A percentile compares a stretch with the other conserved stretches of the same genome.
Evolutionary conservation across 2,329 filamentous ascomycete species (phyloP).

Genomic region (Pseudogymnoascus sp.): DNA sequence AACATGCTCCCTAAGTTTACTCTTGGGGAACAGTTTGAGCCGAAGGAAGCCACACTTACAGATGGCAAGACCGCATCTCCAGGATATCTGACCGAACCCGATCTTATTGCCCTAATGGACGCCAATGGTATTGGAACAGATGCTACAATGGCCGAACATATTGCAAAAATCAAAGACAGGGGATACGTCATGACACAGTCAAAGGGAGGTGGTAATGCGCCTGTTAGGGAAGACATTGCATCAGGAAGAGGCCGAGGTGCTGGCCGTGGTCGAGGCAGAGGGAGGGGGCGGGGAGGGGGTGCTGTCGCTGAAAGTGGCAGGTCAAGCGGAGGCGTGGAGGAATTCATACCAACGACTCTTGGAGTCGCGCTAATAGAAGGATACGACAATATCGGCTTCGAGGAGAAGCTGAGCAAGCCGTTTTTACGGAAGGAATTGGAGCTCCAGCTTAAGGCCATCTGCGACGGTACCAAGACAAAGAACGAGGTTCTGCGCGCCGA

Average conservation of each 20-base stretch:
- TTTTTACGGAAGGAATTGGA: slow-evolving; percentile 98
- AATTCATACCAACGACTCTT: slow-evolving; percentile 88
- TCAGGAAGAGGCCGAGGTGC: slow-evolving; percentile 28
- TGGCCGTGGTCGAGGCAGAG: slow-evolving; percentile 24
- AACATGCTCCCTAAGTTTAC: slow-evolving; percentile 75
- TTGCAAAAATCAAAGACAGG: slow-evolving; percentile 86
- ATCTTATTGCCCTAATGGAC: slow-evolving; percentile 94
- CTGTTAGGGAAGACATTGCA: slow-evolving; percentile 32
- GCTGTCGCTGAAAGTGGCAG: slow-evolving; percentile 35
- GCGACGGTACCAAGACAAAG: slow-evolving; percentile 72
- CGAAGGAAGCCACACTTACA: slow-evolving; percentile 78
- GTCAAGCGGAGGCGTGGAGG: slow-evolving; percentile 51
- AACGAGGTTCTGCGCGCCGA: slow-evolving; percentile 73
- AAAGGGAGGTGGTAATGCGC: slow-evolving; percentile 32
- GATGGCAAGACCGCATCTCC: slow-evolving; percentile 88
- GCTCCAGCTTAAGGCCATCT: slow-evolving; percentile 92
- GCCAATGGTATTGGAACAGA: slow-evolving; percentile 97
- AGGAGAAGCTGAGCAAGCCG: slow-evolving; percentile 88
- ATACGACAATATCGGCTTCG: slow-evolving; percentile 89
- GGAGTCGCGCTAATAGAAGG: slow-evolving; percentile 89
- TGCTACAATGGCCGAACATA: slow-evolving; percentile 98
- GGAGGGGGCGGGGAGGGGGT: slow-evolving; percentile 33
- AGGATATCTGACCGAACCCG: slow-evolving; percentile 84
- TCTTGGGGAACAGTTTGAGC: slow-evolving; percentile 75
- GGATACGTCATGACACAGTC: slow-evolving; percentile 70